Conservation (phyloP, 169 alveolate species). For the Cryptosporidium ubiquitum region DNA sequence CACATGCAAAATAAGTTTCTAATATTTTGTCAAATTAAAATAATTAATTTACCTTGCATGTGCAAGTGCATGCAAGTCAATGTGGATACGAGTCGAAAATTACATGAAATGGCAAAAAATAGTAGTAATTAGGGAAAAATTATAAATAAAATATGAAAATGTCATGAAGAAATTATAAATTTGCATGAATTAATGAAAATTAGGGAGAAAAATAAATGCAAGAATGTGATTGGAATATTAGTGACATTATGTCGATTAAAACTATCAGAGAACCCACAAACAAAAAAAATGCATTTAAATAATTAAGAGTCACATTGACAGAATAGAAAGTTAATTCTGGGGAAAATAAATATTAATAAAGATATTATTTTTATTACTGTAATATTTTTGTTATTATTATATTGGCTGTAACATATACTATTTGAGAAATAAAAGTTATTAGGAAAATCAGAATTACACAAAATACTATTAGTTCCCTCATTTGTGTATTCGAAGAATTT, state of each 20-base stretch:
- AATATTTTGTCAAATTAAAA: neutral
- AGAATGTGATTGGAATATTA: neutral
- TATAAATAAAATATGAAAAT: neutral
- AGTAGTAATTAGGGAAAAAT: neutral
- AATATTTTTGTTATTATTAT: constrained; percentile 1
- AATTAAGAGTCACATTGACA: constrained; percentile 35
- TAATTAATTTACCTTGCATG: neutral
- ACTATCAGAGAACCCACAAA: constrained; percentile 8
- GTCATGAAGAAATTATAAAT: constrained; percentile 31
- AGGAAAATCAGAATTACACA: neutral
- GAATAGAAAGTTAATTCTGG: constrained; percentile 42
- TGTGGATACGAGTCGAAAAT: neutral
- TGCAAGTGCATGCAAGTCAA: neutral
- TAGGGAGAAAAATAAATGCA: constrained; percentile 17
- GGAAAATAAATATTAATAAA: constrained; percentile 15
- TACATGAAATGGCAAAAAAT: neutral
- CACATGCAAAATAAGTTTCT: constrained; percentile 6
- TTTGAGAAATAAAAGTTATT: neutral
- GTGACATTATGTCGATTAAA: constrained; percentile 57
- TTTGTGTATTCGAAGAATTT: neutral
- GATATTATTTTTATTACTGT: neutral
- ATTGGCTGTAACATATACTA: neutral
- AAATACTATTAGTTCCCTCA: neutral
- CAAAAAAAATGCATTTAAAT: constrained; percentile 19
- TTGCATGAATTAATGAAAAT: neutral